Evolutionary conservation across 1,284 basidiomycete species (phyloP).

Genomic region (Cutaneotrichosporon sp.): DNA sequence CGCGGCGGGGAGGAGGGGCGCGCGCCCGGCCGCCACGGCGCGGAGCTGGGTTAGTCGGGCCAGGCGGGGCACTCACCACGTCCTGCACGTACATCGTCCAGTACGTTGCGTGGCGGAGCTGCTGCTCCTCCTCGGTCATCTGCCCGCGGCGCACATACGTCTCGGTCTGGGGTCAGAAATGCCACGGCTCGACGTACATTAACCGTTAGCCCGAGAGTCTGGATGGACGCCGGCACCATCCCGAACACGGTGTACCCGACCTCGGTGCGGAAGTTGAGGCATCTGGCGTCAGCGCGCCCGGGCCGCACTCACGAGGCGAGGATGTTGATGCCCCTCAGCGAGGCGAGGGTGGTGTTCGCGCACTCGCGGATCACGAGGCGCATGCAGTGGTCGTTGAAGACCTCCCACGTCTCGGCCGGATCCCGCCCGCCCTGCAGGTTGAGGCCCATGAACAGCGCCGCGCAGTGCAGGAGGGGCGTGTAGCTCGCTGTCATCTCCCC

Average conservation of each 20-base stretch:
- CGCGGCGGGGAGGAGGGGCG: conserved; percentile 19
- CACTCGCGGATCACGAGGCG: conserved; percentile 22
- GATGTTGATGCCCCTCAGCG: conserved; percentile 25
- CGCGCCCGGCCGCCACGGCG: conserved; percentile 26
- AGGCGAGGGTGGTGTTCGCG: conserved; percentile 24
- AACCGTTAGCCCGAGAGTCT: conserved; percentile 12
- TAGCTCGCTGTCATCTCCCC: conserved; percentile 11
- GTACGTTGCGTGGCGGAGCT: conserved; percentile 23
- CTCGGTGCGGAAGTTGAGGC: conserved; percentile 11
- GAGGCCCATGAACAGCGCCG: conserved; percentile 26
- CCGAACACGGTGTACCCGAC: conserved; percentile 28
- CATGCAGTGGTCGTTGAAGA: conserved; percentile 21
- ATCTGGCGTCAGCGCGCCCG: background rate
- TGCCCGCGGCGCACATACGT: conserved; percentile 24
- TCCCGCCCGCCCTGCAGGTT: conserved; percentile 1
- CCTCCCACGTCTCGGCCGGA: background rate
- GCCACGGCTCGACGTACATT: conserved; percentile 1
- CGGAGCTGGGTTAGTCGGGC: conserved; percentile 12
- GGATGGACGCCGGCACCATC: conserved; percentile 25
- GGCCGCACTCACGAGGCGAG: conserved; percentile 14
- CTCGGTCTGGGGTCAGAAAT: background rate
- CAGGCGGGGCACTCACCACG: background rate
- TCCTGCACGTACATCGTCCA: conserved; percentile 31
- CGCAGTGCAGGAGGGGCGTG: conserved; percentile 30
- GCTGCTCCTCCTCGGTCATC: conserved; percentile 26